These are phyloP conservation scores for Phycomyces nitens DNA, from an alignment of 192 early-diverging fungal genomes.

Conservation along the genomic window DNA sequence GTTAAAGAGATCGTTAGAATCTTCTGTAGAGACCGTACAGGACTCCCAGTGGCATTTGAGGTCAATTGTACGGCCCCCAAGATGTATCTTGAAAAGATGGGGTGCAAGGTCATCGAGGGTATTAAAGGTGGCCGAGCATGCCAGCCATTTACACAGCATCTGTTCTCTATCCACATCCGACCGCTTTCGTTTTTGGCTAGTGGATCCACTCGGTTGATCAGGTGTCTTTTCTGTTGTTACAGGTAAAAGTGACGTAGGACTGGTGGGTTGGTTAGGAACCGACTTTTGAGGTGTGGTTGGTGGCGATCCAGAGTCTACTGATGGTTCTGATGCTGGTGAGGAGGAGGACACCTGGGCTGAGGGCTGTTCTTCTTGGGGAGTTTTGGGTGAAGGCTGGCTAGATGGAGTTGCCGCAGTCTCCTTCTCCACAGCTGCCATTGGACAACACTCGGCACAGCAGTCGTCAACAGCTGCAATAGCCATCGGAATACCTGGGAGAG, in stretches of 20 bases:
- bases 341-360: neutral
- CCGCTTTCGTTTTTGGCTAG: conserved; percentile 10
- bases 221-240: neutral
- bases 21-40: conserved; percentile 49
- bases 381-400: neutral
- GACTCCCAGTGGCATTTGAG: conserved; percentile 59
- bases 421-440: conserved; percentile 24
- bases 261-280: neutral
- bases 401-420: conserved; percentile 3
- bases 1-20: conserved; percentile 51
- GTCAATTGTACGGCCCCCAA: conserved; percentile 28
- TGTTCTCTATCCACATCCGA: conserved; percentile 9
- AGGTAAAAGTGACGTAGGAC: neutral
- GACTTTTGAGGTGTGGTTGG: neutral
- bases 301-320: neutral
- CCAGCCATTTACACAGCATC: conserved; percentile 44
- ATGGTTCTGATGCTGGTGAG: neutral
- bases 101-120: conserved; percentile 50
- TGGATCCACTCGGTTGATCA: neutral
- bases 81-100: conserved; percentile 48
- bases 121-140: conserved; percentile 46
- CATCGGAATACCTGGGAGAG: neutral
- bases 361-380: neutral
- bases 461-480: conserved; percentile 20
- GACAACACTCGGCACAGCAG: conserved; percentile 39